Evolutionary conservation across 805 yeast genomes (phyloP).

Genomic region (Lipomyces sp.): DNA sequence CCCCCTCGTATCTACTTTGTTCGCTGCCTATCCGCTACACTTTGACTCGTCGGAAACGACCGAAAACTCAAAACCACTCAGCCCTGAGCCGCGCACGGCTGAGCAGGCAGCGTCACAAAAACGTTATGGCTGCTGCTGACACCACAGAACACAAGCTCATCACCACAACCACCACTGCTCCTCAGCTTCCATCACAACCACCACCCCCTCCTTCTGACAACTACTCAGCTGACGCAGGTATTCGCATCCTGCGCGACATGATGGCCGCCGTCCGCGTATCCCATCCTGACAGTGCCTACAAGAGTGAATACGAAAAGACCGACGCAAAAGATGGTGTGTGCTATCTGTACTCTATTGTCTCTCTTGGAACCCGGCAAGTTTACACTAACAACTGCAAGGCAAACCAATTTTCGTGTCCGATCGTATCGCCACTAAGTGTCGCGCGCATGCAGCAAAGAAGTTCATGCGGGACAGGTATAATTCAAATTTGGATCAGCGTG

Average conservation of each 20-base stretch:
- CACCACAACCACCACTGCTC: not conserved
- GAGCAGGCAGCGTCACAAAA: not conserved
- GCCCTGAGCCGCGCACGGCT: not conserved
- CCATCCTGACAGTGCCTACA: not conserved
- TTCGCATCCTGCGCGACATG: constrained; percentile 21
- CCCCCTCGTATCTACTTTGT: not conserved
- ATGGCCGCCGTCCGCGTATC: constrained; percentile 8
- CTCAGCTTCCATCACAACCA: not conserved
- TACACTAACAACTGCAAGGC: not conserved
- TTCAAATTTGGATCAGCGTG: too few relatives aligned
- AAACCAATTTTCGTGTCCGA: not conserved
- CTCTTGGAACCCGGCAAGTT: not conserved
- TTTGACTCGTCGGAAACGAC: too few relatives aligned
- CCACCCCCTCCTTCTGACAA: not conserved
- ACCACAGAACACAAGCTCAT: not conserved
- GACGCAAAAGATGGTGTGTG: not conserved
- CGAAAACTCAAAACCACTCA: too few relatives aligned
- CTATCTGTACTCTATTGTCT: not conserved
- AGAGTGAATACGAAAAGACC: not conserved
- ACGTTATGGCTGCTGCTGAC: not conserved
- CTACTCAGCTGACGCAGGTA: constrained; percentile 10
- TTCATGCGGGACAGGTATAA: too few relatives aligned
- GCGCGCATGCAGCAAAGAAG: not conserved
- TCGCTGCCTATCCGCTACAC: not conserved
- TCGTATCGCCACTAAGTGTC: not conserved